Base-by-base conservation (phyloP, 2,329 filamentous ascomycete genomes). In the Aspergillus piperis region DNA sequence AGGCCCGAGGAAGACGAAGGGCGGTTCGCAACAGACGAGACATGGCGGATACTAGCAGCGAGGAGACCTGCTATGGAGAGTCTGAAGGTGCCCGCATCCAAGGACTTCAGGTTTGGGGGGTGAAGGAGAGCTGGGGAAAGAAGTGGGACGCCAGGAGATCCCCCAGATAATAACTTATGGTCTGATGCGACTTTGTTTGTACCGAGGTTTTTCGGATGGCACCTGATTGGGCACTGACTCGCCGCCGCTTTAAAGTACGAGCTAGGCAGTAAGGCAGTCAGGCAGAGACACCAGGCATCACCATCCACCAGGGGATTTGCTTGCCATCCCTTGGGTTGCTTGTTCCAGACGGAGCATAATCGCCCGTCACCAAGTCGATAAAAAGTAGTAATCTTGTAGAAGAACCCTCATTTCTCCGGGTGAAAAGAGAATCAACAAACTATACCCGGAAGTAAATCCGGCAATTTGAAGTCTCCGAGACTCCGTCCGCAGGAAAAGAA, bases 1-100 rank as follows among this genome's bases (percentile, higher is more conserved):
- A 23, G n/a, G 39, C 32, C 48, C 54, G 63, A 15, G 50, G 49
- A 13, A 59, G 57, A 13, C 59, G 63, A 21, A 62, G 17, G 23
- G 63, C n/a, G 1, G 53, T 49, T 41, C 55, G 44, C 21, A 64
- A 54, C 38, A 66, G 54, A 11, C 57, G 58, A 44, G 39, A 23
- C 65, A 67, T 65, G 36, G 19, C 58, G 39, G 11, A 8, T 32
- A 50, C n/a, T 32, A 27, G 25, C 47, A 11, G 47, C 47, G n/a
- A 11, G 47, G 15, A 30, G 15, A 6, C 23, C 25, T 17, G 25
- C 23, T 50, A 30, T 8, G 25, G 1, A 19, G 15, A 32, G 8
- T 8, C 4, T 25, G 7, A 21, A 48, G 44, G 21, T 10, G 25
- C 44, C 13, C 41, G 19, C 41, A 44, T 44, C 10, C 19, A 44